Base-by-base conservation (phyloP, 768 basidiomycete species). In the Russula griseocarnosa region DNA sequence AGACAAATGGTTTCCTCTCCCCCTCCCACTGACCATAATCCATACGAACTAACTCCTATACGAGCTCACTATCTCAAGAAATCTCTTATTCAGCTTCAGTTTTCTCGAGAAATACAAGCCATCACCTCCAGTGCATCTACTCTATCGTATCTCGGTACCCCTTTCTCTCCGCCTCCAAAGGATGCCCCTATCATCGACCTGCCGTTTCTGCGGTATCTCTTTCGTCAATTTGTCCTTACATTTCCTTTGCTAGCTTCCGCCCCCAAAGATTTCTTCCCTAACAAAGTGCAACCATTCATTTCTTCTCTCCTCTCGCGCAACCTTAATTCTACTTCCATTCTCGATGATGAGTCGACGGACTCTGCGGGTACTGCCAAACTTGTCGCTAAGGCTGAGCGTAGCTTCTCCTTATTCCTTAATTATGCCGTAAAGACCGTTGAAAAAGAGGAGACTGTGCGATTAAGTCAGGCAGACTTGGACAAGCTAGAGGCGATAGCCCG, bases 11-110 rank as follows among this genome's bases (percentile, higher is more conserved):
- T n/a, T 22, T 3, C 46, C 10, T 47, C 46, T 22, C 22, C 46
- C 22, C 10, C 52, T 18, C 34, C 50, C 47, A 44, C 26, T 28
- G 40, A 60, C 22, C 49, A 66, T 11, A 61, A 67, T 24, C 18
- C 55, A 22, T 30, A 36, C 24, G n/a, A 40, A 5, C 84, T 98
- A 55, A 92, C 93, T 1, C 92, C 96, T 14, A 78, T 95, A 54
- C 88, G 95, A 49, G 94, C 95, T 5, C 97, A 99, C 73, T 99
- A 99, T 76, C 90, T 99, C 74, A 99, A 98, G 81, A 98, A 98
- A 75, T 83, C 92, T 20, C 86, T 99, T 61, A 82, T 98, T 50
- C 85, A 89, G 69, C 86, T 98, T 57, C 87, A 98, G 74, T 86
- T 98, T 70, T 76, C 78, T 69, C 77, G 76, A n/a, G 97, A 99